Evolutionary conservation across 2,329 filamentous ascomycete species (phyloP), one percentile per base, ranked within the genome.

Genomic region (Fusarium sp.): DNA sequence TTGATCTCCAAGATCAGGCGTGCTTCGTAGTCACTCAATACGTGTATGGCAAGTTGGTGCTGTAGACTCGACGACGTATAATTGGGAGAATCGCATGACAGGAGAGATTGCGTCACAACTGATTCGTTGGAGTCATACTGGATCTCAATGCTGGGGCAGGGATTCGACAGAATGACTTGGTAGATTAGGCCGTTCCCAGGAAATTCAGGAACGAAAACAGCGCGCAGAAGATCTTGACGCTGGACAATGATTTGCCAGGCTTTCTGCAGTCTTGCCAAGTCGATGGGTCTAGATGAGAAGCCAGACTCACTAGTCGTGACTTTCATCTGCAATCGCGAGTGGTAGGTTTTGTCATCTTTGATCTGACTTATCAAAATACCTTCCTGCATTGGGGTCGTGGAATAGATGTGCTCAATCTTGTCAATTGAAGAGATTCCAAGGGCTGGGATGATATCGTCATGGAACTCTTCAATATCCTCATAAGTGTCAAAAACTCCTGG

Each of bases 281-380:
- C 42, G 5, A 62, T 36, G n/a, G 47, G 46, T 29, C 4, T 3
- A 18, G 44, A 7, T 31, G 44, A 31, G 27, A 17, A 25, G 27
- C 13, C 27, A 31, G 27, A 35, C 33, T 35, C 33, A 35, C 33
- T 35, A 27, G 12, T 29, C 22, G 31, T 22, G 22, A 61, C 39
- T 20, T 53, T 61, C 9, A 61, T 53, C 20, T 35, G 14, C 10
- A 62, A n/a, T n/a, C 59, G 49, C 5, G 42, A 47, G 39, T 55
- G 58, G 13, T 62, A 62, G 27, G 22, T 47, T 11, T 47, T 54
- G 25, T 20, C 8, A 15, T 62, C 49, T 25, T 62, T 62, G 42
- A 25, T 27, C 27, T 62, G 59, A 27, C 25, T 25, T 35, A 62
- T 62, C n/a, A 62, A 14, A 18, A 62, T 62, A 27, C 49, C 59